Evolutionary conservation across 331 rosid genomes (phyloP).

Genomic region (Prunus yedoensis): DNA sequence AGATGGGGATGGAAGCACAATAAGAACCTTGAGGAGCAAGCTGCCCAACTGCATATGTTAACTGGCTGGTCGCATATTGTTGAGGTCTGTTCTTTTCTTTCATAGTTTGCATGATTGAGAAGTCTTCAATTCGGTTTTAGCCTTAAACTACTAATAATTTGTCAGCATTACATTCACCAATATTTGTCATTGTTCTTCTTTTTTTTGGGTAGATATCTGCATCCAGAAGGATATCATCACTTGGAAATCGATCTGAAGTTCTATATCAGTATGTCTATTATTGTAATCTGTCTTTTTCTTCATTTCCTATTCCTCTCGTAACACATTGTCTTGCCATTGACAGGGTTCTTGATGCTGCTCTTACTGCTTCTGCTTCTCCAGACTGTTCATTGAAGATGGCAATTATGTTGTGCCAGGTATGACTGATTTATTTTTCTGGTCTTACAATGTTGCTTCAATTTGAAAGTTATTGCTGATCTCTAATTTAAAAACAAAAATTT

Average conservation of each 20-base stretch:
- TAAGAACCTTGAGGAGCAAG: slow-evolving; percentile 98
- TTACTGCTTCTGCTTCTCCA: slow-evolving; percentile 88
- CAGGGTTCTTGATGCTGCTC: slow-evolving; percentile 83
- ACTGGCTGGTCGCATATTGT: slow-evolving; percentile 97
- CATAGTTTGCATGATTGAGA: slow-evolving; percentile 10
- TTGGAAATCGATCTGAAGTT: slow-evolving; percentile 80
- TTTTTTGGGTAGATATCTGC: slow-evolving; percentile 60
- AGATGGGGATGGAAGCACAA: slow-evolving; percentile 99
- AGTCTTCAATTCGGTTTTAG: background rate
- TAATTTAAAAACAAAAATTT: slow-evolving; percentile 9
- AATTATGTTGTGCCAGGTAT: slow-evolving; percentile 84
- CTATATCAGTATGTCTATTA: slow-evolving; percentile 74
- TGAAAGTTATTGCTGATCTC: slow-evolving; percentile 11
- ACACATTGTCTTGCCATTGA: slow-evolving; percentile 19
- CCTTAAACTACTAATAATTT: background rate
- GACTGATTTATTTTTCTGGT: slow-evolving; percentile 1
- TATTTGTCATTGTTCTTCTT: background rate
- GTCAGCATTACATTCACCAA: slow-evolving; percentile 23
- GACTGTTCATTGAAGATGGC: slow-evolving; percentile 97
- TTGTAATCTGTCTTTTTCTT: background rate
- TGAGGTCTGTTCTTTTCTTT: slow-evolving; percentile 57
- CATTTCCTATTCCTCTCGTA: slow-evolving; percentile 15
- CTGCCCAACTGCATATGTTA: slow-evolving; percentile 95
- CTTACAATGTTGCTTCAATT: slow-evolving; percentile 13
- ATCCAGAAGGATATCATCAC: slow-evolving; percentile 78